Evolutionary conservation across 192 early-diverging fungal species (phyloP).

Genomic region (Podila epigama): DNA sequence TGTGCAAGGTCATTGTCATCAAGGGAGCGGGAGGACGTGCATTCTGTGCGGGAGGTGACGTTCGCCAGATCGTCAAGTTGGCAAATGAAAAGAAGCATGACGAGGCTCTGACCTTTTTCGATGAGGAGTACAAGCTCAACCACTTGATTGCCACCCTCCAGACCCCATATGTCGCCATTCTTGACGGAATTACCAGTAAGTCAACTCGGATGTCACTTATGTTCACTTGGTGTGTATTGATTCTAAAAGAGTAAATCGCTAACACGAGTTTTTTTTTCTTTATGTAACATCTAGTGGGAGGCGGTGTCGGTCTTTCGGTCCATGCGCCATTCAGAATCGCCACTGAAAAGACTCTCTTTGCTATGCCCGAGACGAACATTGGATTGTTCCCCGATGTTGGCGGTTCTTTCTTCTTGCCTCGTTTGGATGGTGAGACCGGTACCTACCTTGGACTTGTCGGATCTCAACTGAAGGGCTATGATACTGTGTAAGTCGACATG

Average conservation of each 20-base stretch:
- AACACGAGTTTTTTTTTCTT: slow-evolving; percentile 2
- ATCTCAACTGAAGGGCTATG: slow-evolving; percentile 75
- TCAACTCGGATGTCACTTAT: neutral
- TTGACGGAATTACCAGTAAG: slow-evolving; percentile 87
- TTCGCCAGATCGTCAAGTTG: slow-evolving; percentile 60
- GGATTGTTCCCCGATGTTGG: slow-evolving; percentile 98
- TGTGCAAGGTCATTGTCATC: slow-evolving; percentile 88
- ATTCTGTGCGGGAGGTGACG: slow-evolving; percentile 94
- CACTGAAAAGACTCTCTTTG: slow-evolving; percentile 93
- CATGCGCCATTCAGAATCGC: slow-evolving; percentile 97
- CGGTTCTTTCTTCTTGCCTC: slow-evolving; percentile 91
- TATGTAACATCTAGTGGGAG: slow-evolving; percentile 79
- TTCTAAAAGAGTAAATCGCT: neutral
- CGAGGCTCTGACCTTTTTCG: slow-evolving; percentile 80
- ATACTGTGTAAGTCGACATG: slow-evolving; percentile 72
- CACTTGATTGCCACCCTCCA: slow-evolving; percentile 88
- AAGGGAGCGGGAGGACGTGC: slow-evolving; percentile 76
- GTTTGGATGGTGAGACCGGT: slow-evolving; percentile 94
- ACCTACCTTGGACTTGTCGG: slow-evolving; percentile 93
- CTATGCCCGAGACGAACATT: slow-evolving; percentile 98
- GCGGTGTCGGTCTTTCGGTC: slow-evolving; percentile 94
- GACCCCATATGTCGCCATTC: slow-evolving; percentile 89
- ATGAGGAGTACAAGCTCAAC: slow-evolving; percentile 92
- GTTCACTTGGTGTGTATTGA: neutral
- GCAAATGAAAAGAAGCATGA: slow-evolving; percentile 41